Percentiles rank a stretch among this genome's conserved stretches.
Conservation (phyloP, 345 rosid species). For the Sisymbrium irio region DNA sequence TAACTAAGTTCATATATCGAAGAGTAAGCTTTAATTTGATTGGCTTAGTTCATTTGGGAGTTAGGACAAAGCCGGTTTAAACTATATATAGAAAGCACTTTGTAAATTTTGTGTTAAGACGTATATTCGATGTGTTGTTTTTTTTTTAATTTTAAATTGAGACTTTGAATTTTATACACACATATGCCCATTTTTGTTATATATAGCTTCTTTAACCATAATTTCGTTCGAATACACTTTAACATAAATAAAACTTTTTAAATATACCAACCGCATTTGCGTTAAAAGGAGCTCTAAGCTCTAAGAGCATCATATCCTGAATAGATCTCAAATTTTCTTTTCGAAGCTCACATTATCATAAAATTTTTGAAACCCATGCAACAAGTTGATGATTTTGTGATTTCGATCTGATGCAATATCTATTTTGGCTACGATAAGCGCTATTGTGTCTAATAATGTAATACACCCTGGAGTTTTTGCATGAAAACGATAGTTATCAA, state of each 20-base stretch:
- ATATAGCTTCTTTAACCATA: too few relatives aligned
- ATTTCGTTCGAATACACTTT: too few relatives aligned
- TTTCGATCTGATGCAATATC: slow-evolving; percentile 1
- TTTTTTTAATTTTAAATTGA: too few relatives aligned
- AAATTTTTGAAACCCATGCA: background rate
- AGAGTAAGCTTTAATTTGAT: background rate
- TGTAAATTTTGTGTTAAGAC: background rate
- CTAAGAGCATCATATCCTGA: too few relatives aligned
- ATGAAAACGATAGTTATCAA: slow-evolving; percentile 28
- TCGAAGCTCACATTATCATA: background rate
- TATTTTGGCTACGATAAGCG: background rate
- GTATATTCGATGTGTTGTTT: too few relatives aligned
- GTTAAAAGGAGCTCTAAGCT: background rate
- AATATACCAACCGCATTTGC: background rate
- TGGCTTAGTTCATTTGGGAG: background rate
- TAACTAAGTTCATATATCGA: too few relatives aligned
- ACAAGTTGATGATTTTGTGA: background rate
- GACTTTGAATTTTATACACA: too few relatives aligned
- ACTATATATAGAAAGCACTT: background rate
- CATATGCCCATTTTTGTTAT: too few relatives aligned
- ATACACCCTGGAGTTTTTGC: background rate
- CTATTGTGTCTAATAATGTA: background rate
- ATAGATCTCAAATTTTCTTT: background rate
- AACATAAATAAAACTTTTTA: background rate
- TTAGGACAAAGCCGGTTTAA: background rate